Evolutionary conservation across 2,329 filamentous ascomycete species (phyloP).

Genomic region (Calonectria hongkongensis): DNA sequence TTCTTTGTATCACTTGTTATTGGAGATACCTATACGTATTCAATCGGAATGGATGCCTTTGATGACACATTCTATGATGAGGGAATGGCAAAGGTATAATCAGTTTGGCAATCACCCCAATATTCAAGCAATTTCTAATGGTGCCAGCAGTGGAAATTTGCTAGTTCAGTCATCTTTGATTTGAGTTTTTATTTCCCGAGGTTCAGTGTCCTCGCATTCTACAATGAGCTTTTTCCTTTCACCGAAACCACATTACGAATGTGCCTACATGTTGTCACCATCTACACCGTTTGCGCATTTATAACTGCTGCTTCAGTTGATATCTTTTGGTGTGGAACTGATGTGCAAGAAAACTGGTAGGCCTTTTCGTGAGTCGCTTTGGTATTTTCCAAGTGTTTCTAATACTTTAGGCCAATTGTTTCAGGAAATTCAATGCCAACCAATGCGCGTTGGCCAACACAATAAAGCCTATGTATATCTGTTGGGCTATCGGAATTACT

Average conservation of each 20-base stretch:
- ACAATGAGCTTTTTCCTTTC: not conserved
- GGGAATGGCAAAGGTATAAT: not conserved
- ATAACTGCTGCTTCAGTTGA: not conserved
- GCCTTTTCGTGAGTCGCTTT: not conserved
- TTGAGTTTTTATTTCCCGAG: conserved; percentile 17
- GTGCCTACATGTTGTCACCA: not conserved
- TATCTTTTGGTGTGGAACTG: conserved; percentile 13
- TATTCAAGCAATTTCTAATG: not conserved
- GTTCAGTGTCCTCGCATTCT: conserved; percentile 10
- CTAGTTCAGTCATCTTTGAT: conserved; percentile 10
- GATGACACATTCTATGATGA: not conserved
- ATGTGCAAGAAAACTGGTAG: not conserved
- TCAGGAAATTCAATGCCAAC: not conserved
- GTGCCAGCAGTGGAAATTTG: not conserved
- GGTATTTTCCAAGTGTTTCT: not conserved
- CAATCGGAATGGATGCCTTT: not conserved
- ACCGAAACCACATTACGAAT: not conserved
- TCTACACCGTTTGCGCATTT: not conserved
- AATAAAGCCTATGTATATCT: not conserved
- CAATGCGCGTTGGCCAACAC: not conserved
- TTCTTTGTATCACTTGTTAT: conserved; percentile 9
- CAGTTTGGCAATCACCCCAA: not conserved
- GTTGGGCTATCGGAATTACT: not conserved
- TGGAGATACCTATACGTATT: conserved; percentile 7
- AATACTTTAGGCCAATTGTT: too few species aligned